Evolutionary conservation across 1,139 yeast genomes (phyloP), one percentile per base, ranked within the genome.

Genomic region (Zygosaccharomyces pseudobailii): DNA sequence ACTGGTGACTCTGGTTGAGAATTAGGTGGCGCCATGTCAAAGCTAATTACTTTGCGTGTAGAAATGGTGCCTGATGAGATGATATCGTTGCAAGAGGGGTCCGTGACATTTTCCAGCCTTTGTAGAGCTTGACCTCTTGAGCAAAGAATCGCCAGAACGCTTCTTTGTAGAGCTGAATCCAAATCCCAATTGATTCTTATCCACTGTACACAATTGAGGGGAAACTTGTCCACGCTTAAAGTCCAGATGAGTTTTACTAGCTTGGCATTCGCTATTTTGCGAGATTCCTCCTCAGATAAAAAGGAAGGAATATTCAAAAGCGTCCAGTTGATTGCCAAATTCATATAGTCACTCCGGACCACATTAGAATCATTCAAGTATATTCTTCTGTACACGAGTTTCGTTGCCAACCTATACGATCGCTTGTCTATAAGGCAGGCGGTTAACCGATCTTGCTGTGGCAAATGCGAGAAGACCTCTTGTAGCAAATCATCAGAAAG

Each of bases 161-260:
- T 45, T 40, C 51, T 59, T 49, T 71, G 74, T 9, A 62, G 46
- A 1, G 40, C 42, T 4, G 66, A 49, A 41, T 66, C 65, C 36
- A 71, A 54, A 53, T 71, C 75, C 73, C 74, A 71, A 50, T 71
- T 71, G 24, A 71, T 57, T 47, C 74, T 54, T 5, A 71, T 62
- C 65, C 73, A 71, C 33, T 61, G 61, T 4, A 71, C 63, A 25
- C 58, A 50, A 25, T 61, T 55, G 42, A 62, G 46, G 3, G 63
- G 59, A 5, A 34, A 24, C 1, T 40, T 40, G 42, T 65, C 62
- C n/a, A 53, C 52, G 8, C 51, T 45, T 5, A 70, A 46, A 0
- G 70, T 54, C 21, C 56, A 42, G 4, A 70, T 56, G 21, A 71
- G 52, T 24, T 51, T 48, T 20, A 38, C 28, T 19, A 70, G 50